Evolutionary conservation across 2,329 filamentous ascomycete genomes (phyloP), one percentile per base, ranked within the genome.

Genomic region (Chaetomiaceae sp.): DNA sequence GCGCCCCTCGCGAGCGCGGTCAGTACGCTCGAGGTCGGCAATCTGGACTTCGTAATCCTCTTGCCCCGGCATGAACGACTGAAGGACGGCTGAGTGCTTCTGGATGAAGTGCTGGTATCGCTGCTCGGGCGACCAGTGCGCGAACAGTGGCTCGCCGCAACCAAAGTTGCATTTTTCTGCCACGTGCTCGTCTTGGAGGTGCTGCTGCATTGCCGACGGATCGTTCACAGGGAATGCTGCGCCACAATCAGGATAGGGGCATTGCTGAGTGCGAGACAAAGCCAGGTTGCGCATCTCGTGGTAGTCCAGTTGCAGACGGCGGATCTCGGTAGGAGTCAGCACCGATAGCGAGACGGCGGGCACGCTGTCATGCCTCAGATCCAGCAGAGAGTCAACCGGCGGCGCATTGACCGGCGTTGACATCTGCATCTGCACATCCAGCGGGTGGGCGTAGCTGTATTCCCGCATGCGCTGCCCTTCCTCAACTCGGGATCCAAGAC

Each of bases 291-390:
- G 69, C 42, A 71, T 59, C 34, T 60, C 57, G 42, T 68, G 66
- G 13, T 70, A 62, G 46, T 69, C 62, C 0, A 59, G 60, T 45
- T 75, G 70, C 1, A 76, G 62, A 4, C 64, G 59, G 2, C 62
- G 65, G 45, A 71, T 65, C 55, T 77, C 73, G 0, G 66, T 70
- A 0, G 69, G 67, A 0, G 74, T 77, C 49, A 75, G 59, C 14
- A 75, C 62, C 1, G 64, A 68, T 21, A 68, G 65, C 14, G 66
- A 67, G 14, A 73, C 59, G 41, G 67, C 66, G 1, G 74, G 73
- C 23, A 72, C 58, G 27, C 62, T 64, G 16, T 62, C 53, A 1
- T 50, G 44, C 11, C 47, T 51, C 23, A 59, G 30, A 38, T 61
- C 56, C 41, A 75, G 62, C 16, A 76, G 57, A 2, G 59, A 58